Base-by-base conservation (phyloP, 2,329 filamentous ascomycete genomes). In the Ceratocystis albifundus region DNA sequence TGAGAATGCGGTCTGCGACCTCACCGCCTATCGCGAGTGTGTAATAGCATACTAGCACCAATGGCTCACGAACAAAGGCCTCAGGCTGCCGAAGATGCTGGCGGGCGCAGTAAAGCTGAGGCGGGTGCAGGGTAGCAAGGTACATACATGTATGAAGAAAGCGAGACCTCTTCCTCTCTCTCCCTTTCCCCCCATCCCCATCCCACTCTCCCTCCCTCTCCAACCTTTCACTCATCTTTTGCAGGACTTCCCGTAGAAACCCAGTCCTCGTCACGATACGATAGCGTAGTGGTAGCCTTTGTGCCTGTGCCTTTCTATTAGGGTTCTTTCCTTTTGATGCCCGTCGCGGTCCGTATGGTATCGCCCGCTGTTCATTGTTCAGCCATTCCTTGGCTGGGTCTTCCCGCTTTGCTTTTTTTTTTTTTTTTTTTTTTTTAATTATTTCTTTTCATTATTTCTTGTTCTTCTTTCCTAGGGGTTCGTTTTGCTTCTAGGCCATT, bases 1-100 rank as follows among this genome's bases (percentile, higher is more conserved):
- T 36, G 55, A 30, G 32, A 15, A 59, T 59, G 55, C 55, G 55
- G 55, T 59, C 55, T 59, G 55, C 55, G 36, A 36, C 12, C 30
- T 36, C 28, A 30, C 30, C 55, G 25, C n/a, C 17, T 8, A n/a
- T 48, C 46, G 15, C 36, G 3, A 12, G 15, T 41, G 36, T 15
- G 36, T 41, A 41, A 10, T 41, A 41, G 36, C 36, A 41, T 41
- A 41, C 36, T 41, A 41, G 36, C 36, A 41, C 12, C 36, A 15
- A 4, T 41, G 12, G 12, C 36, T 41, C 36, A 41, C 12, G 36
- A 41, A 41, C 10, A 41, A 15, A 15, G 36, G 10, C 36, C 48
- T n/a, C n/a, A 22, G 5, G 22, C 48, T 53, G 48, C 48, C 48
- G 22, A 53, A 22, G n/a, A 12, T 25, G n/a, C 7, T 8, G n/a